A percentile compares a stretch with the other conserved stretches of the same genome.
Evolutionary conservation across 139 green algal species (phyloP).

Genomic region (Picochlorum sp.): DNA sequence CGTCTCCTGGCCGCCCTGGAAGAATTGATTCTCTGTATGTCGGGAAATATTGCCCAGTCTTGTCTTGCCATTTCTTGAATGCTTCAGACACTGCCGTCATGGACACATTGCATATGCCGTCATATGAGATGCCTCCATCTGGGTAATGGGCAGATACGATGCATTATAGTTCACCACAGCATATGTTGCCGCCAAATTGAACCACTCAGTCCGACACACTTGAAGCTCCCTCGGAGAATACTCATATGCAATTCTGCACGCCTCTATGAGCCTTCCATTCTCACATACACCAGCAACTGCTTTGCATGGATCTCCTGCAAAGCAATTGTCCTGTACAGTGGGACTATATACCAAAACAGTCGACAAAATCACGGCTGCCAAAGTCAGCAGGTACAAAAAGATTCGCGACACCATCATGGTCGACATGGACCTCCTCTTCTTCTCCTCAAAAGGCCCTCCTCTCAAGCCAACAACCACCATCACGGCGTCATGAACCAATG

Average conservation of each 20-base stretch:
- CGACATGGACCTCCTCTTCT: not conserved
- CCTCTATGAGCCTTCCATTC: not conserved
- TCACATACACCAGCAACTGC: not conserved
- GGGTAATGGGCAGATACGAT: not conserved
- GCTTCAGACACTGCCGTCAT: not conserved
- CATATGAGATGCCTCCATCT: not conserved
- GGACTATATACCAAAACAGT: not conserved
- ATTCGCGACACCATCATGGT: not conserved
- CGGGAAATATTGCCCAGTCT: not conserved
- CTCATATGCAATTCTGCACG: not conserved
- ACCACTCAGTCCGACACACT: not conserved
- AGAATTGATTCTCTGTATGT: not conserved
- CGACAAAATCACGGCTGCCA: not conserved
- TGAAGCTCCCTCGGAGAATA: not conserved
- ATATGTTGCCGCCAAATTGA: not conserved
- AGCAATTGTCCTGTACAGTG: slow-evolving; percentile 5
- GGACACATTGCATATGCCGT: not conserved
- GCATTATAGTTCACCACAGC: not conserved
- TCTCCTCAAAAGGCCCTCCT: slow-evolving; percentile 10
- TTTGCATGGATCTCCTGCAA: slow-evolving; percentile 21
- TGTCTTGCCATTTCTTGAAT: not conserved
- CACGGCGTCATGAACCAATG: not conserved
- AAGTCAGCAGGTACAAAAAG: not conserved
- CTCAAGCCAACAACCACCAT: slow-evolving; percentile 3
- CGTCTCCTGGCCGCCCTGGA: not conserved